Percentiles rank a stretch among this genome's conserved stretches.
phyloP scores from a whole-genome alignment of 345 rosid genomes.

The Linum tenue region DNA sequence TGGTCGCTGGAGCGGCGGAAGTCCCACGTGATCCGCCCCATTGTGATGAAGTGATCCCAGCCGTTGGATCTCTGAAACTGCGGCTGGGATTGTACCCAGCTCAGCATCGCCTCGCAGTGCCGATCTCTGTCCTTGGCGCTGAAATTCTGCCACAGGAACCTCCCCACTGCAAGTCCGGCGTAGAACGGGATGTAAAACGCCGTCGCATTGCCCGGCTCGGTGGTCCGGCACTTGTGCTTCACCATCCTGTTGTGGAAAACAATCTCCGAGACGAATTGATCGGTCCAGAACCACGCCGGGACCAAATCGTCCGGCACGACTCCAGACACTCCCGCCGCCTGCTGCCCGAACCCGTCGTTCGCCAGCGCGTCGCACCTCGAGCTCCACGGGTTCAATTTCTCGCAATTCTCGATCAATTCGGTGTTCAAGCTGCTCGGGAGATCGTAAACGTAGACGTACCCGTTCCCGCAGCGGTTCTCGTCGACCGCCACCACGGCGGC shows the following conservation, averaged over 20 bases:
- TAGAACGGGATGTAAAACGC: slow-evolving; percentile 88
- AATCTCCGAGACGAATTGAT: slow-evolving; percentile 73
- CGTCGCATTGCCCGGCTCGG: slow-evolving; percentile 54
- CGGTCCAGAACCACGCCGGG: slow-evolving; percentile 89
- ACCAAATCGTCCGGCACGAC: slow-evolving; percentile 46
- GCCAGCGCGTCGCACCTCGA: slow-evolving; percentile 65
- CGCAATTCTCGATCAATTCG: slow-evolving; percentile 58
- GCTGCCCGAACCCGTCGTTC: slow-evolving; percentile 64
- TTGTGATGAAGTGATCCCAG: slow-evolving; percentile 87
- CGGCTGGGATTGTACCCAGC: slow-evolving; percentile 61
- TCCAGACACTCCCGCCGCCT: slow-evolving; percentile 39
- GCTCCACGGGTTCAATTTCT: slow-evolving; percentile 79
- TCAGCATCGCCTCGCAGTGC: slow-evolving; percentile 55
- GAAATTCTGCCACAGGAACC: slow-evolving; percentile 52
- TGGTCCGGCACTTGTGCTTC: slow-evolving; percentile 64
- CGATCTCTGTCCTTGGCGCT: slow-evolving; percentile 57
- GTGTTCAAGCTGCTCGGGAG: slow-evolving; percentile 56
- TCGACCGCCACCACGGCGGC: not conserved
- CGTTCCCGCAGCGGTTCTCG: slow-evolving; percentile 38
- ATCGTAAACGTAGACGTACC: slow-evolving; percentile 67
- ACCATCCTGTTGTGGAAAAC: slow-evolving; percentile 69
- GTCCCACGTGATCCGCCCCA: slow-evolving; percentile 99
- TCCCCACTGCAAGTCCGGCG: slow-evolving; percentile 90
- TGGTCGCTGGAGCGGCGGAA: slow-evolving; percentile 63
- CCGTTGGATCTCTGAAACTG: slow-evolving; percentile 59